These are phyloP conservation scores for Gilbertella persicaria DNA, from an alignment of 371 early-diverging fungal genomes.

Conservation along the genomic window DNA sequence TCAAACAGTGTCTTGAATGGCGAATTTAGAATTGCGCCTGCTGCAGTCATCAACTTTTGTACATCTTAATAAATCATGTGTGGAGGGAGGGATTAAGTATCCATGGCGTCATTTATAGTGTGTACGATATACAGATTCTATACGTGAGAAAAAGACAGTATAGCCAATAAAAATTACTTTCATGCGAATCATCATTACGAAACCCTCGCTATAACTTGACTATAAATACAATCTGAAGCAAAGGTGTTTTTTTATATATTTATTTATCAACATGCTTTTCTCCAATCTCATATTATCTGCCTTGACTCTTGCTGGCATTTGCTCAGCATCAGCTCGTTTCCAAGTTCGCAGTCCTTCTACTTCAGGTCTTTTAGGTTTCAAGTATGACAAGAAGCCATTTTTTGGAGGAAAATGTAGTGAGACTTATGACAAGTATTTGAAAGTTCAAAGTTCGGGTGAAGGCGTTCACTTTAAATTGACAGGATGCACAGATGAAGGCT, in stretches of 20 bases:
- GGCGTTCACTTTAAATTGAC: constrained; percentile 14
- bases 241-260: too few relatives aligned
- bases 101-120: too few relatives aligned
- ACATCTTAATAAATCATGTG: neutral
- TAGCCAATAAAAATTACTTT: neutral
- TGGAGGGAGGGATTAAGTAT: too few relatives aligned
- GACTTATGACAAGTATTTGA: constrained; percentile 14
- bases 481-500: constrained; percentile 5
- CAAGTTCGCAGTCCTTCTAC: constrained; percentile 4
- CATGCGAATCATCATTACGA: neutral
- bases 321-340: constrained; percentile 10
- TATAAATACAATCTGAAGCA: too few relatives aligned
- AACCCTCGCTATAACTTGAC: neutral
- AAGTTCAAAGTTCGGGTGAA: neutral
- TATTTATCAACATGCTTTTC: neutral
- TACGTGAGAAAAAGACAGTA: neutral
- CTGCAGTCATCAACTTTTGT: constrained; percentile 20
- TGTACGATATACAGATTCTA: neutral
- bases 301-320: constrained; percentile 1
- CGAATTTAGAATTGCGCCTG: constrained; percentile 35
- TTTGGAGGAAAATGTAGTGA: constrained; percentile 4
- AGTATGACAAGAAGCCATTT: constrained; percentile 6
- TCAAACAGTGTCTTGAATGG: constrained; percentile 35
- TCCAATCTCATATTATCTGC: constrained; percentile 1
- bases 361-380: constrained; percentile 7